These are phyloP conservation scores for Bruguiera parviflora DNA, from an alignment of 345 rosid genomes.

Conservation along the genomic window DNA sequence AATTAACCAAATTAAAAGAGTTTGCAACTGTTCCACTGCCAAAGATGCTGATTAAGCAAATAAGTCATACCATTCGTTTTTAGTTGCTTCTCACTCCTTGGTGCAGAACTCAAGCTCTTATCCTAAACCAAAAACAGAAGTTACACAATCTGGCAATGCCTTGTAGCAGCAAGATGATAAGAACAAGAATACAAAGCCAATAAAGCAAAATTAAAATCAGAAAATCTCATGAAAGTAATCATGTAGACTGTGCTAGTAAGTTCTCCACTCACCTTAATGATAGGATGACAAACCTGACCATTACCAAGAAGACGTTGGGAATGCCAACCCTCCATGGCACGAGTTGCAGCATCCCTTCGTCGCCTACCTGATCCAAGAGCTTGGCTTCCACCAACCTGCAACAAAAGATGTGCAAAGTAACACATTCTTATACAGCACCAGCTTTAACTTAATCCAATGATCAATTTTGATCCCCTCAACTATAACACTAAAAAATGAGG, in stretches of 20 bases:
- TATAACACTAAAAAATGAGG: too few relatives aligned
- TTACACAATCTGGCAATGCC: background rate
- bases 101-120: background rate
- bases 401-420: background rate
- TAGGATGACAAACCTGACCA: slow-evolving; percentile 32
- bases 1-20: background rate
- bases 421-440: background rate
- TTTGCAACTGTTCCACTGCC: background rate
- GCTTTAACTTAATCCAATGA: background rate
- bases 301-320: slow-evolving; percentile 35
- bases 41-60: background rate
- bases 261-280: slow-evolving; percentile 23
- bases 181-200: background rate
- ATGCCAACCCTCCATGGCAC: slow-evolving; percentile 40
- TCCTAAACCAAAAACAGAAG: background rate
- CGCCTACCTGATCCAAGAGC: slow-evolving; percentile 29
- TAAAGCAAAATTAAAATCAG: background rate
- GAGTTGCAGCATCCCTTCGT: slow-evolving; percentile 35
- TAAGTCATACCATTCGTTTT: background rate
- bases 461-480: background rate
- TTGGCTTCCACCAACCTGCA: slow-evolving; percentile 27
- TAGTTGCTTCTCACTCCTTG: background rate
- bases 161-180: background rate
- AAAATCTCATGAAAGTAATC: background rate
- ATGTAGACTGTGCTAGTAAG: background rate